Base-by-base conservation (phyloP, 148 eudicot species). In the Spergularia marina region DNA sequence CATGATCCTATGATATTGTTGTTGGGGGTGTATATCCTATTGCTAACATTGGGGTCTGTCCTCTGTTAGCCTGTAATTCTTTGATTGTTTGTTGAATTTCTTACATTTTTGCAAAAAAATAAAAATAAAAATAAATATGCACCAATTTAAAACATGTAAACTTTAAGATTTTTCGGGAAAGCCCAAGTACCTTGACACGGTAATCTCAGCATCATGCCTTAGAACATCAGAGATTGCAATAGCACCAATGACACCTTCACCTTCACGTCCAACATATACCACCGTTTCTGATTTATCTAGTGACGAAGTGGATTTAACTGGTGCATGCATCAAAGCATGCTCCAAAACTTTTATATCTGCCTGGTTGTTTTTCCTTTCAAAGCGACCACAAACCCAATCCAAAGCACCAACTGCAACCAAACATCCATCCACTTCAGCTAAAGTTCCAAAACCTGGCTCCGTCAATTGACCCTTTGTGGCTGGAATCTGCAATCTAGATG, bases 391-490 rank as follows among this genome's bases (percentile, higher is more conserved):
- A 74, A 92, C 91, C 98, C 98, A 94, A 70, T 88, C 86, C 77
- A 90, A 77, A 66, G 89, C 70, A 39, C 98, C 98, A 70, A 91
- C 96, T 61, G 98, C 98, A 78, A 91, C 92, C 83, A 94, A 84
- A 60, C 61, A 82, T 53, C 98, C 98, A 77, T 94, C 89, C 69
- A 94, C 96, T 89, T 90, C 94, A 58, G 97, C 98, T 80, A 94
- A 85, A 54, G 94, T 79, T 79, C 98, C 98, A 84, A 87, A 91
- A 53, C 98, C 98, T 41, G 98, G 97, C 79, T 90, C 98, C 68
- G 89, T 84, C 84, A 94, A 76, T 72, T 94, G 98, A 52, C 97
- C 87, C 68, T 74, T 84, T 47, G 98, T 87, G 64, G 56, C 71
- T 18, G 98, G 96, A 77, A 89, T 87, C 59, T 67, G 78, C 74